Evolutionary conservation across 148 eudicot genomes (phyloP).

Genomic region (Polygonum maritimum): DNA sequence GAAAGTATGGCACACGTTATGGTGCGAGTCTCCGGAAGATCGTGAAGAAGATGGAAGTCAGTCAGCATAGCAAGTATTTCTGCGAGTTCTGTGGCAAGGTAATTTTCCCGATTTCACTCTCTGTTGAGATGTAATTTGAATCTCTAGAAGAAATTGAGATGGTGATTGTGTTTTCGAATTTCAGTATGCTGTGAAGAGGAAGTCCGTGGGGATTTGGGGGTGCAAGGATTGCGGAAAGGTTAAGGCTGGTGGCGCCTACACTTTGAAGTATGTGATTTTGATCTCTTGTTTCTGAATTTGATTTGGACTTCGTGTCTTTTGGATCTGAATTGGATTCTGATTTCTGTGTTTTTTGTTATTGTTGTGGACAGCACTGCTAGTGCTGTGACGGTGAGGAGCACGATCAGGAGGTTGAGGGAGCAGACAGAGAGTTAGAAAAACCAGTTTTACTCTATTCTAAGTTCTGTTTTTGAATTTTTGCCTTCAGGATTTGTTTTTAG

Average conservation of each 20-base stretch:
- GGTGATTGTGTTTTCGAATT: not conserved
- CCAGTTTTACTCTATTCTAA: not conserved
- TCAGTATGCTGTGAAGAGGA: conserved; percentile 84
- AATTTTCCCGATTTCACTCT: not conserved
- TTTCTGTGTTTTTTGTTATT: not conserved
- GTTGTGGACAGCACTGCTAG: conserved; percentile 62
- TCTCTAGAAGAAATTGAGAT: not conserved
- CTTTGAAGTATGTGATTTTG: conserved; percentile 31
- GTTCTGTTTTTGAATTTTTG: not conserved
- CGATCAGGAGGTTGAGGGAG: conserved; percentile 86
- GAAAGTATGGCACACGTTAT: conserved; percentile 81
- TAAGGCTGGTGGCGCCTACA: conserved; percentile 91
- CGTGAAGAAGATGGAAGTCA: conserved; percentile 93
- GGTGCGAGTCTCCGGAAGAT: conserved; percentile 96
- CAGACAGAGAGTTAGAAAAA: conserved; percentile 56
- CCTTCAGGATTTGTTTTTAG: not conserved
- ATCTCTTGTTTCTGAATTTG: not conserved
- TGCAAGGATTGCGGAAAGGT: conserved; percentile 94
- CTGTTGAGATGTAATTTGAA: not conserved
- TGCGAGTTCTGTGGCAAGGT: conserved; percentile 98
- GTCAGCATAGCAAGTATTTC: conserved; percentile 92
- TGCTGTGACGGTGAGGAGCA: conserved; percentile 86
- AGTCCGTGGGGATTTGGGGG: conserved; percentile 85
- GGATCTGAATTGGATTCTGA: not conserved
- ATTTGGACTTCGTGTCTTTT: not conserved